These are phyloP conservation scores for Ophiostoma pallidulum DNA, from an alignment of 2,329 filamentous ascomycete species.

Conservation along the genomic window DNA sequence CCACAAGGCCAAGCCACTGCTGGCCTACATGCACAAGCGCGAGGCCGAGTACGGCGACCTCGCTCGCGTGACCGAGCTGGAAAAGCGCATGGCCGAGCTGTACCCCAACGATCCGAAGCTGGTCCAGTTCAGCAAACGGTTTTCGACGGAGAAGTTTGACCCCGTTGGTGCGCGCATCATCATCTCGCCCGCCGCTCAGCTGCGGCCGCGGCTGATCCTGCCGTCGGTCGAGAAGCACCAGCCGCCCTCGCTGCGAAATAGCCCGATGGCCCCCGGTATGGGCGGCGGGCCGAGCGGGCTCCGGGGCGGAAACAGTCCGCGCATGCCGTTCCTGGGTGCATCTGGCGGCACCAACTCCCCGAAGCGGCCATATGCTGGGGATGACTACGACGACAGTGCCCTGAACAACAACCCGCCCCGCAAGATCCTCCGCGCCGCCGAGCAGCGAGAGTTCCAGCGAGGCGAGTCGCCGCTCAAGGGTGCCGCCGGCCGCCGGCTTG, in stretches of 20 bases:
- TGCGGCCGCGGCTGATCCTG: conserved; percentile 47
- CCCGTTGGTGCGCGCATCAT: conserved; percentile 74
- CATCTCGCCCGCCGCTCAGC: conserved; percentile 71
- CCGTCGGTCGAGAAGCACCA: conserved; percentile 38
- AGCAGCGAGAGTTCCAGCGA: conserved; percentile 68
- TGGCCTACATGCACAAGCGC: conserved; percentile 88
- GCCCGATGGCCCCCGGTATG: conserved; percentile 28
- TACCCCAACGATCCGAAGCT: conserved; percentile 80
- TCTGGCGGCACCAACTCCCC: conserved; percentile 38
- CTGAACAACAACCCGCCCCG: conserved; percentile 49
- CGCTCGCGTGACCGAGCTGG: conserved; percentile 79
- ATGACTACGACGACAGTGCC: conserved; percentile 62
- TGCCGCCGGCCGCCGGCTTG: conserved; percentile 73
- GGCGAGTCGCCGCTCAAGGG: conserved; percentile 92
- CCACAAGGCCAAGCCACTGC: conserved; percentile 72
- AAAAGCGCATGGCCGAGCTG: conserved; percentile 86
- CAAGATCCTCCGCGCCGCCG: conserved; percentile 68
- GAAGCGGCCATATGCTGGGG: conserved; percentile 51
- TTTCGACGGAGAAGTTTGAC: conserved; percentile 65
- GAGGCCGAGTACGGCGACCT: conserved; percentile 92
- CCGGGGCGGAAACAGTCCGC: conserved; percentile 12
- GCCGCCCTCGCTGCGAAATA: conserved; percentile 36
- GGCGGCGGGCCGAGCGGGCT: conserved; percentile 1
- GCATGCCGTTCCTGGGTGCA: background rate
- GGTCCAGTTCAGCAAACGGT: conserved; percentile 66